Base-by-base conservation (phyloP, 179 eudicot genomes). In the Silene vulgaris region DNA sequence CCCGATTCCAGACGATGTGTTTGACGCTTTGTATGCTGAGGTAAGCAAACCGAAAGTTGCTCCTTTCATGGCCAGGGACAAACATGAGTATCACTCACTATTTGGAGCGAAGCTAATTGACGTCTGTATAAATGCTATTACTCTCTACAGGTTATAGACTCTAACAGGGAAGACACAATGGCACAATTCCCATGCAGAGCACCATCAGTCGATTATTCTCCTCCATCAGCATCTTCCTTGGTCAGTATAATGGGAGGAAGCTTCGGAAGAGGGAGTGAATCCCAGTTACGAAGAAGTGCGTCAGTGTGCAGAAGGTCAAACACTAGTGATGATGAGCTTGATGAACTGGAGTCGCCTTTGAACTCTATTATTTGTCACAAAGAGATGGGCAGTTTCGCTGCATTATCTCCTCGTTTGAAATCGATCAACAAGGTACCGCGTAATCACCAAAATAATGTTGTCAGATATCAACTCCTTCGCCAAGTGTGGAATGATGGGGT, bases 21-120 rank as follows among this genome's bases (percentile, higher is more conserved):
- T 92, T 64, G 88, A 89, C 61, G 85, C 88, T 52, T 85, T 95
- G 63, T 87, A 85, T 83, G 62, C 83, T 74, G 94, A 92, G 96
- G 98, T 94, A 61, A 54, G 91, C 78, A 13, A 28, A 68, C 48
- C 16, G 4, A 28, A 40, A 63, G 1, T 72, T 35, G 3, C 56
- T 52, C 28, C 32, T 50, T 63, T 52, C 12, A 56, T 56, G 19
- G 52, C 12, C 0, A 43, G 50, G 2, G 13, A 43, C 11, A 13
- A 76, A 71, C 17, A 26, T 20, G 35, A 37, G 8, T 37, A 37
- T 37, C 43, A 30, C 4, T 30, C 35, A 30, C 35, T 11, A 7
- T 40, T 40, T 54, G 35, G n/a, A 26, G 37, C 19, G 52, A 11
- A 7, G 48, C 48, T 40, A 40, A 8, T 45, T 11, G 52, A 45